These are phyloP conservation scores for Westerdykella sp. DNA, from an alignment of 2,329 filamentous ascomycete genomes.

Conservation along the genomic window DNA sequence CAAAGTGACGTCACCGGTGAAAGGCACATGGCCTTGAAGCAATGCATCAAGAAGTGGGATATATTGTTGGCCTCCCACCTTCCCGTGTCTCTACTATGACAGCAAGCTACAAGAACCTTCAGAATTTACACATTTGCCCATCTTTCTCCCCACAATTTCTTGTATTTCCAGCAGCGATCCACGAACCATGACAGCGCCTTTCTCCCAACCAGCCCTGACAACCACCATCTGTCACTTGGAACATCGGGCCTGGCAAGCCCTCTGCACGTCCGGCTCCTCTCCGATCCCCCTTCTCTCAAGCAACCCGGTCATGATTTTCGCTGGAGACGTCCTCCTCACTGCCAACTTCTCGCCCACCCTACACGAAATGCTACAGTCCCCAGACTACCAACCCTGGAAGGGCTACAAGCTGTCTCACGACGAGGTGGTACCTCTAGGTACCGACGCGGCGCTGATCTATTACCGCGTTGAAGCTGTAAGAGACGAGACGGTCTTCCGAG, in stretches of 20 bases:
- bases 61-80: too few relatives aligned
- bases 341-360: conserved; percentile 26
- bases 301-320: conserved; percentile 39
- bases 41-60: too few relatives aligned
- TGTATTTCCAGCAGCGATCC: not conserved
- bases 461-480: conserved; percentile 20
- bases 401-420: conserved; percentile 24
- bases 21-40: too few relatives aligned
- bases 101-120: not conserved
- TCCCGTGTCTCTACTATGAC: not conserved
- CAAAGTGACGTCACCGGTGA: too few relatives aligned
- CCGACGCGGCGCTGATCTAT: conserved; percentile 20
- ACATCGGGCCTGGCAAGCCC: conserved; percentile 34
- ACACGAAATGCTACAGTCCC: conserved; percentile 15
- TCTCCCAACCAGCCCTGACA: conserved; percentile 18
- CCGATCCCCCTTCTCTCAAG: conserved; percentile 29
- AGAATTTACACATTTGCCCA: not conserved
- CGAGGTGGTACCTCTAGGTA: conserved; percentile 20
- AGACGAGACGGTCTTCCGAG: conserved; percentile 12
- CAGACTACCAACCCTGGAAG: conserved; percentile 19
- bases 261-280: conserved; percentile 26
- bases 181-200: conserved; percentile 7
- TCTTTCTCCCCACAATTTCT: not conserved
- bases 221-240: conserved; percentile 24
- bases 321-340: conserved; percentile 31